phyloP scores from a whole-genome alignment of 192 early-diverging fungal species.

The Coemansia sp. region DNA sequence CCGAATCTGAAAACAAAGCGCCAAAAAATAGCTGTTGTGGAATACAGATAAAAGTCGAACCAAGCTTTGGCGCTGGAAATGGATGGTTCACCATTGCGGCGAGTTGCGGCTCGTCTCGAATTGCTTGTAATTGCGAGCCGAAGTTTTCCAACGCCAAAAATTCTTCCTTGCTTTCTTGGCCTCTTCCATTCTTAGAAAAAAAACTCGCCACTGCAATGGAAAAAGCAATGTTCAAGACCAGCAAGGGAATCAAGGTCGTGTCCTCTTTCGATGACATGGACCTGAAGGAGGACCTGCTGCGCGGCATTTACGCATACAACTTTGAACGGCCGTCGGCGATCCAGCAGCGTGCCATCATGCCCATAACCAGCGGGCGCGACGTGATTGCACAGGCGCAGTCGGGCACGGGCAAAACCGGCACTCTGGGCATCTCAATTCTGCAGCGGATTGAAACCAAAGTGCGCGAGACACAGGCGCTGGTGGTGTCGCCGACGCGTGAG shows the following conservation, averaged over 20 bases:
- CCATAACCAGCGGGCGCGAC: conserved; percentile 82
- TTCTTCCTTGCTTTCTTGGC: too few species aligned
- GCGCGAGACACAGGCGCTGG: conserved; percentile 88
- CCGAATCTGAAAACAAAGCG: too few species aligned
- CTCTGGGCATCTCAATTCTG: conserved; percentile 90
- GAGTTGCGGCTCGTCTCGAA: too few species aligned
- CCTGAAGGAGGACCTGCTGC: conserved; percentile 93
- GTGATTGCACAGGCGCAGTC: conserved; percentile 98
- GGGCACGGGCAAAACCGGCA: conserved; percentile 98
- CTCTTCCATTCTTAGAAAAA: too few species aligned
- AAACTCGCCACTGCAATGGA: too few species aligned
- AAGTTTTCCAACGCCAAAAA: too few species aligned
- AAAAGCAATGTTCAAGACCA: conserved; percentile 73
- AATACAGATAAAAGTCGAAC: too few species aligned
- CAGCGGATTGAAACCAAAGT: conserved; percentile 85
- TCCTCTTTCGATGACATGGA: conserved; percentile 91
- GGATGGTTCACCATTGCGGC: too few species aligned
- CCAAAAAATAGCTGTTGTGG: too few species aligned
- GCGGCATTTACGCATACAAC: conserved; percentile 98
- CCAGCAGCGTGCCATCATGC: conserved; percentile 95
- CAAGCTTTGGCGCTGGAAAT: too few species aligned
- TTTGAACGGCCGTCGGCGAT: conserved; percentile 98
- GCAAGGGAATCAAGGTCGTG: conserved; percentile 78
- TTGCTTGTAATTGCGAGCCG: too few species aligned
- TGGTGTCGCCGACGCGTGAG: conserved; percentile 94